These are phyloP conservation scores for Penicillium sp. DNA, from an alignment of 2,329 filamentous ascomycete species.

Conservation along the genomic window DNA sequence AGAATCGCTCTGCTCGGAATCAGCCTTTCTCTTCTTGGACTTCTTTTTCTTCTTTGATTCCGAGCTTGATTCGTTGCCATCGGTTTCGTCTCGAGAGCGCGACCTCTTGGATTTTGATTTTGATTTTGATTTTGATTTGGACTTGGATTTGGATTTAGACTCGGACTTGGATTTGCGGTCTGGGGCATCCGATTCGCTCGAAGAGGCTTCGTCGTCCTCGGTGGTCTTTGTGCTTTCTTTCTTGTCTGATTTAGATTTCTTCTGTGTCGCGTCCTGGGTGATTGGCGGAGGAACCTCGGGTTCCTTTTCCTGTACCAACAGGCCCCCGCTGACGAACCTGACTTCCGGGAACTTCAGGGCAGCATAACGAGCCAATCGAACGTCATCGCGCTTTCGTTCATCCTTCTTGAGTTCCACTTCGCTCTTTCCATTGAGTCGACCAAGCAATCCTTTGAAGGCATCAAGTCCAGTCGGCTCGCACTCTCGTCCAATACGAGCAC, in stretches of 20 bases:
- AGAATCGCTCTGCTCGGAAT: slow-evolving; percentile 26
- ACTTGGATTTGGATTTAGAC: slow-evolving; percentile 15
- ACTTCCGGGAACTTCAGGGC: slow-evolving; percentile 69
- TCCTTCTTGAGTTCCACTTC: slow-evolving; percentile 65
- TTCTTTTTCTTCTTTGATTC: slow-evolving; percentile 27
- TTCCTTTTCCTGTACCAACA: slow-evolving; percentile 52
- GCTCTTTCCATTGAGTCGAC: slow-evolving; percentile 78
- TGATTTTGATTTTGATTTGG: slow-evolving; percentile 14
- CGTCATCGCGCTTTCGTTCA: slow-evolving; percentile 57
- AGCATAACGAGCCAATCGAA: slow-evolving; percentile 65
- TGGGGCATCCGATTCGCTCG: slow-evolving; percentile 10
- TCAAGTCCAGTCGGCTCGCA: slow-evolving; percentile 73
- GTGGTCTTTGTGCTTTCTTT: slow-evolving; percentile 2
- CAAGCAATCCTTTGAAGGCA: slow-evolving; percentile 75
- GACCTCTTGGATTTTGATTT: slow-evolving; percentile 20
- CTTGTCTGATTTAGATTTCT: slow-evolving; percentile 34
- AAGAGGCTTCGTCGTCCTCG: slow-evolving; percentile 2
- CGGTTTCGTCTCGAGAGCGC: slow-evolving; percentile 15
- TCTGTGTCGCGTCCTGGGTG: slow-evolving; percentile 45
- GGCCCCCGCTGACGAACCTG: slow-evolving; percentile 79
- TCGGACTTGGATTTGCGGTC: slow-evolving; percentile 13
- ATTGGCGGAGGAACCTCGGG: slow-evolving; percentile 23
- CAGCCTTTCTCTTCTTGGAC: slow-evolving; percentile 30
- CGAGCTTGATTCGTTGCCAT: slow-evolving; percentile 13
- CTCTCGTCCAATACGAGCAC: slow-evolving; percentile 65